phyloP scores from a whole-genome alignment of 2,329 filamentous ascomycete genomes.

The Fusarium verrucosum region DNA sequence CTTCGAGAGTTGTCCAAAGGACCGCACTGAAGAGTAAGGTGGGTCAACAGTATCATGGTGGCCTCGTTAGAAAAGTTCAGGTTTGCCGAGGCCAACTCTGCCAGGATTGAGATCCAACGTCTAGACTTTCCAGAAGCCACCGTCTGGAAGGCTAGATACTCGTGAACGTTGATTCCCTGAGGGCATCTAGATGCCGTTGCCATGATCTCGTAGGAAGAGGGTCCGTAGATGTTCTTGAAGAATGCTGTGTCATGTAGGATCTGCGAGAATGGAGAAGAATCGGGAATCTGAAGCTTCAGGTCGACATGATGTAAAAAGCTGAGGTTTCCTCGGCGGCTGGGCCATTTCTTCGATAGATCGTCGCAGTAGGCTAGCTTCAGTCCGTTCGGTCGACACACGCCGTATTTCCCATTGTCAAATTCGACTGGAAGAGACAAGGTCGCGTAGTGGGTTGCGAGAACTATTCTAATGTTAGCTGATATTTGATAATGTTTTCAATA shows the following conservation, averaged over 20 bases:
- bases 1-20: slow-evolving; percentile 49
- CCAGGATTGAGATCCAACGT: slow-evolving; percentile 60
- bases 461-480: slow-evolving; percentile 20
- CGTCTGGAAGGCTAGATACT: slow-evolving; percentile 62
- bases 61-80: slow-evolving; percentile 70
- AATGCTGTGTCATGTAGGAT: slow-evolving; percentile 28
- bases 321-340: slow-evolving; percentile 23
- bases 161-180: slow-evolving; percentile 57
- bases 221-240: slow-evolving; percentile 47
- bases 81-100: slow-evolving; percentile 61
- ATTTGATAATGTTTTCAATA: background rate
- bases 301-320: slow-evolving; percentile 32
- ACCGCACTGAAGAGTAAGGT: slow-evolving; percentile 64
- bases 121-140: slow-evolving; percentile 58
- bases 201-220: slow-evolving; percentile 64
- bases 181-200: slow-evolving; percentile 62
- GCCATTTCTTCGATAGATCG: slow-evolving; percentile 25
- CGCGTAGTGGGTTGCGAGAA: slow-evolving; percentile 44
- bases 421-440: slow-evolving; percentile 42
- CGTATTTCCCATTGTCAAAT: slow-evolving; percentile 41
- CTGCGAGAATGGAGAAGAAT: slow-evolving; percentile 29
- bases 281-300: slow-evolving; percentile 35
- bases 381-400: slow-evolving; percentile 41
- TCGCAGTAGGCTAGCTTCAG: slow-evolving; percentile 37
- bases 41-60: slow-evolving; percentile 59